phyloP scores from a whole-genome alignment of 805 yeast genomes.

The Barnettozyma californica region DNA sequence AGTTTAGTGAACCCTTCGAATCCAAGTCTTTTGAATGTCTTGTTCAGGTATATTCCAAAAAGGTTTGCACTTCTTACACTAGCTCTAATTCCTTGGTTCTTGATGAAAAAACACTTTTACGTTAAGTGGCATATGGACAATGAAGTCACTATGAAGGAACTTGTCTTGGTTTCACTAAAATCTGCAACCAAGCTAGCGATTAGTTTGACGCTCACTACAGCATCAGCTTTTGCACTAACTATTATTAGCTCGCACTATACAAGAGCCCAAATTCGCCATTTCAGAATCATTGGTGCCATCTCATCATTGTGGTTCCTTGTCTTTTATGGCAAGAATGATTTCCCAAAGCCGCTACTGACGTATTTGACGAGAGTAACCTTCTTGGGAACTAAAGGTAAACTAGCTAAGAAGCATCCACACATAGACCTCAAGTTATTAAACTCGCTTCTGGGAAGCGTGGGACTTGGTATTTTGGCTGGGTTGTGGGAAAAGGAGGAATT shows the following conservation, averaged over 20 bases:
- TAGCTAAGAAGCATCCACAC: not conserved
- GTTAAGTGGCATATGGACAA: not conserved
- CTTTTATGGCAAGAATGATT: not conserved
- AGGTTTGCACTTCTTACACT: conserved; percentile 8
- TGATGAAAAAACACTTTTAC: not conserved
- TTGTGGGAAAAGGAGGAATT: not conserved
- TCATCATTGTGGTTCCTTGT: conserved; percentile 13
- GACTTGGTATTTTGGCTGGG: conserved; percentile 2
- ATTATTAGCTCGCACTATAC: not conserved
- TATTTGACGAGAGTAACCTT: conserved; percentile 7
- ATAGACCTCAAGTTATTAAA: not conserved
- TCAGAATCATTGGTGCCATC: conserved; percentile 9
- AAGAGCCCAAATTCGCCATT: not conserved
- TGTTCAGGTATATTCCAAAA: conserved; percentile 9
- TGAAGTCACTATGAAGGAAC: not conserved
- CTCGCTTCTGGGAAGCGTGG: conserved; percentile 5
- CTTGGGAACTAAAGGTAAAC: conserved; percentile 3
- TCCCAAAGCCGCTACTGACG: conserved; percentile 1
- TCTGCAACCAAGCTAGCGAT: conserved; percentile 5
- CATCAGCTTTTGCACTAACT: conserved; percentile 4
- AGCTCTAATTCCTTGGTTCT: conserved; percentile 9
- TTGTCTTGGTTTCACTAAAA: not conserved
- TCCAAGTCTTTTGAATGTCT: conserved; percentile 6
- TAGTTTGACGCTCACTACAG: not conserved
- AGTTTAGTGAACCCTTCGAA: conserved; percentile 16